Base-by-base conservation (phyloP, 2,329 filamentous ascomycete species). In the Paraconiothyrium sp. region DNA sequence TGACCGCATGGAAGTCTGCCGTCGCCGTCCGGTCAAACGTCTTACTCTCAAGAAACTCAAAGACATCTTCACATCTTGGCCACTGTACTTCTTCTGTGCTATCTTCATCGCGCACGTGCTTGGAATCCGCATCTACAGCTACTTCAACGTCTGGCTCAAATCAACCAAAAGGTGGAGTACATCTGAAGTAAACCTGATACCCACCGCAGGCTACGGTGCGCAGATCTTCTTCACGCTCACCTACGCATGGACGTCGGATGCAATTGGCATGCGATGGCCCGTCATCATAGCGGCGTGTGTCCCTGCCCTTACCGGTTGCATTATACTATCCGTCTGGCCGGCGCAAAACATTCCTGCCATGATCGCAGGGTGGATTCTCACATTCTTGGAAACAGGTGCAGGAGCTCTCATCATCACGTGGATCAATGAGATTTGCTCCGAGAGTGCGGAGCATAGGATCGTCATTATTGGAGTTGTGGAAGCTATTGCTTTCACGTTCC, bases 401-500 rank as follows among this genome's bases (percentile, higher is more conserved):
- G 76, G 77, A 1, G 74, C 75, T 0, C 66, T 78, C 9, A 71
- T 81, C 24, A 81, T 83, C 70, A 79, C 80, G n/a, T 66, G 64
- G 66, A 60, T 66, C 32, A 63, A 68, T 20, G 64, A 66, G 48
- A 55, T 59, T 14, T 66, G 62, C 34, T 61, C 57, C 22, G 63
- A 64, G 32, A 62, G 61, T 13, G 65, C 61, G 22, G 64, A 66
- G 50, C 64, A 66, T 35, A 54, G 64, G 4, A 60, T 64, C 47
- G 60, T 66, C 41, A 61, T 61, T 27, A 66, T 68, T 37, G 66
- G 64, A 5, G 57, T 63, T 47, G 63, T 65, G 20, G 64, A 68
- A 52, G 62, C 64, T 8, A 61, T 66, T 30, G 61, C 63, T 14
- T 63, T 64, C 41, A 65, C 63, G 7, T 66, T 64, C 59, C 61